Evolutionary conservation across 73 alveolate genomes (phyloP).

Genomic region (Effrenium voratum): DNA sequence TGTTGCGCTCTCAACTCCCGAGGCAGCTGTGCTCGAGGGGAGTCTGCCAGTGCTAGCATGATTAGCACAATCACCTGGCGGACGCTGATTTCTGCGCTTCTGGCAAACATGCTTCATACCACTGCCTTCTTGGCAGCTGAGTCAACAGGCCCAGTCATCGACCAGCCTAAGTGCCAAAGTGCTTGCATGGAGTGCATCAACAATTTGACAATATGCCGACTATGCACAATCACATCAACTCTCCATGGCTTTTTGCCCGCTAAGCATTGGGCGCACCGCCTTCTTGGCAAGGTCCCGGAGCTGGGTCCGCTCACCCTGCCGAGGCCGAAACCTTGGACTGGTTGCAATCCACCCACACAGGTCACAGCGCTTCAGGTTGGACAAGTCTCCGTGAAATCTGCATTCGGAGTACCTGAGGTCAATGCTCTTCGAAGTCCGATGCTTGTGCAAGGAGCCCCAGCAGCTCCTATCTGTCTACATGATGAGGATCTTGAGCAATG

Average conservation of each 20-base stretch:
- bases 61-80: slow-evolving; percentile 47
- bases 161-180: slow-evolving; percentile 20
- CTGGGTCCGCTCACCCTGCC: slow-evolving; percentile 81
- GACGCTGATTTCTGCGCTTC: neutral
- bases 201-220: neutral
- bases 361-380: too few species aligned
- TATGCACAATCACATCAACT: neutral
- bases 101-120: neutral
- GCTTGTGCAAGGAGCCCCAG: slow-evolving; percentile 33
- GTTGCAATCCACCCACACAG: too few species aligned
- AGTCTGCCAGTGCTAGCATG: slow-evolving; percentile 65
- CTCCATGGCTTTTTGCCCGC: neutral
- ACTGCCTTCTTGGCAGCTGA: slow-evolving; percentile 59
- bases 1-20: slow-evolving; percentile 74
- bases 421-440: neutral
- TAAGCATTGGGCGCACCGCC: neutral
- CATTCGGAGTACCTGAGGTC: neutral
- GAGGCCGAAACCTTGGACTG: slow-evolving; percentile 53
- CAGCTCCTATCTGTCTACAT: neutral
- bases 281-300: slow-evolving; percentile 39
- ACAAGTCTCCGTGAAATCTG: too few species aligned
- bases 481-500: neutral
- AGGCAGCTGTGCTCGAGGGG: slow-evolving; percentile 48
- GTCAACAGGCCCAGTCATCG: slow-evolving; percentile 37
- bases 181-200: neutral